Evolutionary conservation across 345 rosid genomes (phyloP), one percentile per base, ranked within the genome.

Genomic region (Dipteronia dyeriana): DNA sequence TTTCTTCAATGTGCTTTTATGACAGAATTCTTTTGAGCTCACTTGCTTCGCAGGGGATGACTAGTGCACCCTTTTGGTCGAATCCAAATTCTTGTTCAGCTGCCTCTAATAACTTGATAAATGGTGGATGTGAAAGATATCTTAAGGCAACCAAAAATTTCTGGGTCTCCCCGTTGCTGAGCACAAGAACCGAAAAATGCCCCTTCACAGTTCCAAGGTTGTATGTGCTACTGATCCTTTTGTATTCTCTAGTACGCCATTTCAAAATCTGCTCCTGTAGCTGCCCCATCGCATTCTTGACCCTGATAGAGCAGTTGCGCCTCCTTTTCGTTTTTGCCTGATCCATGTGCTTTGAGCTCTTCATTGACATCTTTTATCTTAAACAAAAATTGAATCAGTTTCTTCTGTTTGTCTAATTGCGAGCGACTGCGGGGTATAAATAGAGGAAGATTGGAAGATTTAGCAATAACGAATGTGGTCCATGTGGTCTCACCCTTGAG

Each of bases 11-110:
- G 53, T 63, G 57, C 74, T 78, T 29, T 74, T 49, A 20, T 31
- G 64, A 49, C 9, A n/a, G 74, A 73, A 78, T 70, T 80, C 68
- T 60, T 68, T 66, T 47, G 26, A 79, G 78, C 77, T 65, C 70
- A 31, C 75, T n/a, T 79, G 77, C 72, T 74, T 76, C 74, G 4
- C 83, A 83, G 67, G 87, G 79, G 39, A 79, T 70, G 68, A 76
- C 65, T 17, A 82, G 79, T 67, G 74, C 74, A 14, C 83, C 71
- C 54, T 45, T 73, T 56, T 79, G 79, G 56, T 70, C 59, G 63
- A 76, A 72, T 66, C 78, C 75, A 68, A 74, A 82, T 71, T 82
- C 81, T 72, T 6, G 19, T 79, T 62, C 82, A 2, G 79, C 64
- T 38, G 64, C 73, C 23, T 79, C 74, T 39, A 75, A 54, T 74